These are phyloP conservation scores for Dothideomycetes sp. DNA, from an alignment of 2,329 filamentous ascomycete genomes.

Conservation along the genomic window DNA sequence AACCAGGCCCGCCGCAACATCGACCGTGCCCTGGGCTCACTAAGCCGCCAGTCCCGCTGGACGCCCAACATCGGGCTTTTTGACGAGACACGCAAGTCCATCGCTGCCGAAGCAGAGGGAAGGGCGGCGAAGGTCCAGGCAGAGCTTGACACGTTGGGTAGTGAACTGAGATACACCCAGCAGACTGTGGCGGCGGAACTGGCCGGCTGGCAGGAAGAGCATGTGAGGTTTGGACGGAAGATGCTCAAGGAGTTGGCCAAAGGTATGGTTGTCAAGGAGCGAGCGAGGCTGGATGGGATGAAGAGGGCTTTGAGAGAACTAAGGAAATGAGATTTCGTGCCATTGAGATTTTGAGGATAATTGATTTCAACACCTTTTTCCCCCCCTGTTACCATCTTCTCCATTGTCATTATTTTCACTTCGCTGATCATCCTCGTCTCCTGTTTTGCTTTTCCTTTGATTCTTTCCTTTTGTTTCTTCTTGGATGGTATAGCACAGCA, in stretches of 20 bases:
- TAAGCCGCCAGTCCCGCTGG: slow-evolving; percentile 68
- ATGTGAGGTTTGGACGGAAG: slow-evolving; percentile 63
- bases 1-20: slow-evolving; percentile 62
- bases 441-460: no score
- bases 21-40: slow-evolving; percentile 64
- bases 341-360: slow-evolving; percentile 1
- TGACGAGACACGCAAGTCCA: slow-evolving; percentile 74
- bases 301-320: slow-evolving; percentile 60
- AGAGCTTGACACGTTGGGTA: slow-evolving; percentile 64
- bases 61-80: slow-evolving; percentile 54
- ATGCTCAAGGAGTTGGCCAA: slow-evolving; percentile 67
- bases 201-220: slow-evolving; percentile 86
- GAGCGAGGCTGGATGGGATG: slow-evolving; percentile 68
- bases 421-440: no score
- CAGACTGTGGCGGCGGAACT: slow-evolving; percentile 85
- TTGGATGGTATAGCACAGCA: no score
- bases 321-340: slow-evolving; percentile 8
- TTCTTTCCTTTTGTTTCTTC: no score
- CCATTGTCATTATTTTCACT: no score
- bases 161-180: slow-evolving; percentile 82
- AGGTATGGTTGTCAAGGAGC: slow-evolving; percentile 70
- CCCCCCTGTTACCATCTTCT: no score
- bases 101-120: slow-evolving; percentile 75
- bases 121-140: slow-evolving; percentile 59
- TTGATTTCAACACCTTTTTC: no score